Conservation (phyloP, 805 yeast species). For the Candida koratica region DNA sequence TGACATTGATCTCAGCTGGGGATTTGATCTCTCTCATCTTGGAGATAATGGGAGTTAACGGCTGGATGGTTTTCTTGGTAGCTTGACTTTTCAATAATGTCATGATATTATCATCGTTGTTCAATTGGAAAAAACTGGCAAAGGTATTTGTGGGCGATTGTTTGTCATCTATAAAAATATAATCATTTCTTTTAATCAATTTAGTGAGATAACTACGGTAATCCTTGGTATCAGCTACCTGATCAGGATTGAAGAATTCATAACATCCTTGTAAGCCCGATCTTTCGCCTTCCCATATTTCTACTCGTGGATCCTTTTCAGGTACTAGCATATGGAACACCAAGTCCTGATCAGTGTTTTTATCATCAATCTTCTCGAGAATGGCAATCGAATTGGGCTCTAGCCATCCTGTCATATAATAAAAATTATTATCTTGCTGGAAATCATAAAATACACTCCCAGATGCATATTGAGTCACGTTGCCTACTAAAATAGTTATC, state of each 20-base stretch:
- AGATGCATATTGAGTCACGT: slow-evolving; percentile 69
- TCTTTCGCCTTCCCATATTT: slow-evolving; percentile 93
- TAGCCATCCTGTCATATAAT: slow-evolving; percentile 85
- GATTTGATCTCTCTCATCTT: slow-evolving; percentile 68
- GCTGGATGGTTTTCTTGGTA: slow-evolving; percentile 34
- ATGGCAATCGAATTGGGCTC: slow-evolving; percentile 78
- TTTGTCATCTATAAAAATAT: slow-evolving; percentile 50
- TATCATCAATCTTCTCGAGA: slow-evolving; percentile 56
- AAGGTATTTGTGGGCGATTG: background rate
- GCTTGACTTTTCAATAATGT: slow-evolving; percentile 11
- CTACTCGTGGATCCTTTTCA: slow-evolving; percentile 69
- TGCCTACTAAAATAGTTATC: slow-evolving; percentile 72
- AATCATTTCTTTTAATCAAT: slow-evolving; percentile 45
- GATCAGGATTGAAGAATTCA: slow-evolving; percentile 86
- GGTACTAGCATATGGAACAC: slow-evolving; percentile 80
- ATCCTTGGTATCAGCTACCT: slow-evolving; percentile 49
- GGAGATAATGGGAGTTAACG: slow-evolving; percentile 42
- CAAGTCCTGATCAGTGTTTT: slow-evolving; percentile 45
- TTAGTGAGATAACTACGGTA: slow-evolving; percentile 42
- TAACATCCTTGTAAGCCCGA: slow-evolving; percentile 81
- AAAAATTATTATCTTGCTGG: slow-evolving; percentile 87
- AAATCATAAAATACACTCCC: slow-evolving; percentile 90
- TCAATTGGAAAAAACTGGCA: slow-evolving; percentile 5
- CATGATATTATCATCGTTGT: slow-evolving; percentile 8
- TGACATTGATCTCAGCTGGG: slow-evolving; percentile 65